These are phyloP conservation scores for Phytopythium helicoides DNA, from an alignment of 352 stramenopile species.

Conservation along the genomic window DNA sequence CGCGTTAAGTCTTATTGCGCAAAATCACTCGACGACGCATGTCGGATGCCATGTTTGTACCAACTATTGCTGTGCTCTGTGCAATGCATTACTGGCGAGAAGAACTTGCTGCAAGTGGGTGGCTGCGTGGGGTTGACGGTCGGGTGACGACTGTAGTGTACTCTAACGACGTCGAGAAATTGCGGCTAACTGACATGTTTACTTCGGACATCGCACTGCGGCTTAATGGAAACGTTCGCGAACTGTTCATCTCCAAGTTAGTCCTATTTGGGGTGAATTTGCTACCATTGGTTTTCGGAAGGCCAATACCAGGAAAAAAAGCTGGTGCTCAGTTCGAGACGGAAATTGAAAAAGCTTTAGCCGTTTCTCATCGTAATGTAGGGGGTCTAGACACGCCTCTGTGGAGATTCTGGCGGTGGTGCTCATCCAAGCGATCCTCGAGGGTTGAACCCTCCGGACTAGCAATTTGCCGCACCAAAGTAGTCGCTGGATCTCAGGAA, in stretches of 20 bases:
- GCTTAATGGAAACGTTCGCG: no score
- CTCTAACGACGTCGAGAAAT: conserved; percentile 6
- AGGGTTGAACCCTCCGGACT: no score
- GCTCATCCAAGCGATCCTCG: no score
- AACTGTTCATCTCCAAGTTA: conserved; percentile 16
- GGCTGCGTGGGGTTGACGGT: conserved; percentile 12
- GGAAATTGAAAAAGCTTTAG: neutral
- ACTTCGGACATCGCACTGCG: conserved; percentile 7
- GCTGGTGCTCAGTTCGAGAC: neutral
- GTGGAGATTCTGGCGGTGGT: no score
- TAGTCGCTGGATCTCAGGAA: neutral
- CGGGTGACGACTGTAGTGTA: conserved; percentile 10
- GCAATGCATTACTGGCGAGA: no score
- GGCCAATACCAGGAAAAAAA: neutral
- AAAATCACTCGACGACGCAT: conserved; percentile 1
- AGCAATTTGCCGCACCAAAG: neutral
- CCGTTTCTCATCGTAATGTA: neutral
- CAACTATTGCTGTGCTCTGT: no score
- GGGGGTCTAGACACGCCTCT: no score
- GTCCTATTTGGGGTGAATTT: conserved; percentile 12
- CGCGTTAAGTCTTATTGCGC: conserved; percentile 12
- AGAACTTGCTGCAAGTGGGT: conserved; percentile 3
- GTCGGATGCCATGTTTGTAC: no score
- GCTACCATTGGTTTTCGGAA: conserved; percentile 5
- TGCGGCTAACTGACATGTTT: conserved; percentile 12